Conservation (phyloP, 2,329 filamentous ascomycete genomes). For the Fulvia fulva region DNA sequence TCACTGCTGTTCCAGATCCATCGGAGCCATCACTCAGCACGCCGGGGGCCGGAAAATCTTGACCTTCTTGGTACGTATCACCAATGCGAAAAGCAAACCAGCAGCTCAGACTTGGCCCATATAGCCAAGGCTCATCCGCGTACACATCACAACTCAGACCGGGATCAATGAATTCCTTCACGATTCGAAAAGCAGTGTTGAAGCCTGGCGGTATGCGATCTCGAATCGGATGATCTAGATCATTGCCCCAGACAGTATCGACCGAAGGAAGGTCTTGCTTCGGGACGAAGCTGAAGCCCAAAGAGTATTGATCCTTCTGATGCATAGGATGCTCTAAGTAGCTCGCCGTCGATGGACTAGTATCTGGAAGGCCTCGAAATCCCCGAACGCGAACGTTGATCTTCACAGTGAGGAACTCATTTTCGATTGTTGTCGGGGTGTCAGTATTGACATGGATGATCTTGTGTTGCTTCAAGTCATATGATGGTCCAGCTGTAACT, state of each 20-base stretch:
- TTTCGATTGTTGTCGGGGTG: constrained; percentile 57
- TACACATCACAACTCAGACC: constrained; percentile 85
- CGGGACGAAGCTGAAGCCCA: constrained; percentile 72
- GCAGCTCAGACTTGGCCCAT: constrained; percentile 58
- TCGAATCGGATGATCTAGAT: constrained; percentile 86
- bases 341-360: constrained; percentile 60
- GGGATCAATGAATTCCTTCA: constrained; percentile 87
- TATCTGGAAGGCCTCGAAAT: constrained; percentile 60
- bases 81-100: constrained; percentile 34
- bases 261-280: constrained; percentile 60
- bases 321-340: constrained; percentile 76
- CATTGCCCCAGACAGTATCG: constrained; percentile 86
- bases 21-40: constrained; percentile 40
- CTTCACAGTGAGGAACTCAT: constrained; percentile 60
- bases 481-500: constrained; percentile 74
- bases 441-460: constrained; percentile 69
- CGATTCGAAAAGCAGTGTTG: constrained; percentile 74
- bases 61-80: constrained; percentile 18
- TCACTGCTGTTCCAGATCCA: constrained; percentile 33
- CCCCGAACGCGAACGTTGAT: constrained; percentile 72
- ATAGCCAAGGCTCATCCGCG: constrained; percentile 79
- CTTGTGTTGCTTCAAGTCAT: constrained; percentile 65
- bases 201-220: constrained; percentile 82
- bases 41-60: constrained; percentile 27
- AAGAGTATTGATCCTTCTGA: constrained; percentile 74